Base-by-base conservation (phyloP, 2,329 filamentous ascomycete species). In the Xylariaceae sp. region DNA sequence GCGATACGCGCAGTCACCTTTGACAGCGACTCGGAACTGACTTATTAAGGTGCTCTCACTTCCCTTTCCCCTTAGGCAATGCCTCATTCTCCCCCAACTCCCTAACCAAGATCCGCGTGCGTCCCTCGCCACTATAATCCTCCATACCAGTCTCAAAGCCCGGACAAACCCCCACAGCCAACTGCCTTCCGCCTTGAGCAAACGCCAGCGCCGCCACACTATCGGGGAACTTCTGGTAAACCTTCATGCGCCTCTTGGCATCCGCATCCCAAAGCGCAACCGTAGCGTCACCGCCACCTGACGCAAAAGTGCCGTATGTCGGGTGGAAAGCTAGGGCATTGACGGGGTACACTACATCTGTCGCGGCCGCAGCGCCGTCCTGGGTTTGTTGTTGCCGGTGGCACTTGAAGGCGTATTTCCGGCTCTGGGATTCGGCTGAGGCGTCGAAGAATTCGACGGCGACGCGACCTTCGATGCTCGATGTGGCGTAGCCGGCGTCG, bases 361-460 rank as follows among this genome's bases (percentile, higher is more conserved):
- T 82, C 40, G 81, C 82, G 35, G 77, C 77, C 43, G 71, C 64
- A 22, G 50, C 66, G 32, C 78, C 77, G 8, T 76, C 75, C 33
- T 83, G 77, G 2, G 80, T 68, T 8, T 74, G 76, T 1, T 82
- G 77, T 65, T 95, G 88, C 4, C 93, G 81, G 68, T 98, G 93
- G 68, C 93, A 98, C 68, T 98, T 98, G 80, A 98, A 98, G 12
- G 93, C 93, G 66, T 97, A 98, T 67, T 96, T 97, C 55, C 91
- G 81, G 32, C 87, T 85, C 70, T 97, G 91, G 4, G 87, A 91
- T 65, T 92, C 87, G 34, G 82, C 74, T 5, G 83, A 88, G 14
- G 93, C 88, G 63, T 97, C 93, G 64, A 98, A 97, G 88, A 91
- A 97, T 67, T 98, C 93, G 1, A 98, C 93, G 0, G 91, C 92